Percentiles rank a stretch among this genome's conserved stretches.
Evolutionary conservation across 805 yeast species (phyloP).

Genomic region (Sungouiella blattae): DNA sequence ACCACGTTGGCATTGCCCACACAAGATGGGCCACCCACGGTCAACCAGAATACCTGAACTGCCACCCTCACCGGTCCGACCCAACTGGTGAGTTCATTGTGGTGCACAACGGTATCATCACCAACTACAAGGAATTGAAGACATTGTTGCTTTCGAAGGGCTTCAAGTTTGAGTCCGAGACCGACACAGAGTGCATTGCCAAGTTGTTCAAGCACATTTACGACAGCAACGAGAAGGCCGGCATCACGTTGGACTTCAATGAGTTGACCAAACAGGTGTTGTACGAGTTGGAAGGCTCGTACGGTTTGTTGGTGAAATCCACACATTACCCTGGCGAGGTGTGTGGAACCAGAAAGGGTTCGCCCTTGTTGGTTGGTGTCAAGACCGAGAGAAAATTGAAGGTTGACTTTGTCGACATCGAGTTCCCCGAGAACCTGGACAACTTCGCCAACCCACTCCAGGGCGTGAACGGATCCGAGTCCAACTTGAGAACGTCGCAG

Average conservation of each 20-base stretch:
- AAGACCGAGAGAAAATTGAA: slow-evolving; percentile 92
- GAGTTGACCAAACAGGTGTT: slow-evolving; percentile 90
- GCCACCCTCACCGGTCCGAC: slow-evolving; percentile 96
- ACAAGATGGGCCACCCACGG: slow-evolving; percentile 99
- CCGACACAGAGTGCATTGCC: slow-evolving; percentile 98
- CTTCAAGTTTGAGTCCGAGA: slow-evolving; percentile 78
- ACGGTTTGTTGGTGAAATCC: slow-evolving; percentile 91
- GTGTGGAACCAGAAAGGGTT: slow-evolving; percentile 96
- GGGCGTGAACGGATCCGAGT: slow-evolving; percentile 54
- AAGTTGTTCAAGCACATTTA: slow-evolving; percentile 88
- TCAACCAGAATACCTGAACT: slow-evolving; percentile 77
- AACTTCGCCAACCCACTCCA: slow-evolving; percentile 31
- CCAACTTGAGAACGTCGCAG: slow-evolving; percentile 76
- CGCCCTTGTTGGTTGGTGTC: slow-evolving; percentile 95
- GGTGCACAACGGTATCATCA: slow-evolving; percentile 97
- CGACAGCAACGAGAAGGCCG: slow-evolving; percentile 69
- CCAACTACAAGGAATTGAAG: slow-evolving; percentile 89
- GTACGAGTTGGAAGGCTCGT: slow-evolving; percentile 93
- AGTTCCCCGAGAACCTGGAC: slow-evolving; percentile 71
- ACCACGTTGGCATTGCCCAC: slow-evolving; percentile 96
- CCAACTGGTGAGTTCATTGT: slow-evolving; percentile 77
- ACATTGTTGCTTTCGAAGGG: slow-evolving; percentile 80
- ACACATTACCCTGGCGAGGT: slow-evolving; percentile 92
- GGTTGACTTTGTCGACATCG: slow-evolving; percentile 97
- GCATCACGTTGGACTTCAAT: slow-evolving; percentile 79